Base-by-base conservation (phyloP, 257 asterid species). In the Plantago elongata region DNA sequence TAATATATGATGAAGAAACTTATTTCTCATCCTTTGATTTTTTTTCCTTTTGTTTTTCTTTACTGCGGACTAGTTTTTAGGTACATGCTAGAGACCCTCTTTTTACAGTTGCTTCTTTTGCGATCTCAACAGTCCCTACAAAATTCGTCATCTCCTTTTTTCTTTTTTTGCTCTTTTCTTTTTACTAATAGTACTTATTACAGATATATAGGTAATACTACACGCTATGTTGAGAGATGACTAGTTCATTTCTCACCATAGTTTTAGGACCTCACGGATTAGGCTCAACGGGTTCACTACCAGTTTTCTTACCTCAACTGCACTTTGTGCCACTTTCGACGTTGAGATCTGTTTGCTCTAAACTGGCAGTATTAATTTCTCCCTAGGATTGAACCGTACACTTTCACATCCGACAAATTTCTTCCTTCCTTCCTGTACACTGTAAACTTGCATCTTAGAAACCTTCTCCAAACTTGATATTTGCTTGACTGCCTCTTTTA, bases 361-460 rank as follows among this genome's bases (percentile, higher is more conserved):
- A 63, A 51, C 54, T 67, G 85, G 83, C 74, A 50, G 85, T 67
- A 81, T 70, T 75, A 81, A 64, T 83, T 79, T 77, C 97, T 95
- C 97, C 81, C 84, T 86, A 89, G 78, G 95, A 89, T 83, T 77
- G 92, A 79, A 88, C 89, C 93, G 74, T 13, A 76, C 95, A 75
- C 84, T 74, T 72, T 76, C 84, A 78, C 62, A 68, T 73, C 81
- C 83, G 74, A 62, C 64, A 45, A 64, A 72, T 57, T 56, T 51
- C 48, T 22, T 56, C 51, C 48, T 22, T 56, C 51, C 48, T 66
- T 58, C 47, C 65, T 52, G 57, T 61, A 37, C 27, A 73, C 45
- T 67, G 34, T 18, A 44, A 60, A 13, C 18, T 18, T 18, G 44
- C 43, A 70, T 48, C 34, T 7, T 18, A 40, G 18, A 57, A 6